Conservation (phyloP, 2,329 filamentous ascomycete genomes). For the Arthrobotrys pseudoclavata region DNA sequence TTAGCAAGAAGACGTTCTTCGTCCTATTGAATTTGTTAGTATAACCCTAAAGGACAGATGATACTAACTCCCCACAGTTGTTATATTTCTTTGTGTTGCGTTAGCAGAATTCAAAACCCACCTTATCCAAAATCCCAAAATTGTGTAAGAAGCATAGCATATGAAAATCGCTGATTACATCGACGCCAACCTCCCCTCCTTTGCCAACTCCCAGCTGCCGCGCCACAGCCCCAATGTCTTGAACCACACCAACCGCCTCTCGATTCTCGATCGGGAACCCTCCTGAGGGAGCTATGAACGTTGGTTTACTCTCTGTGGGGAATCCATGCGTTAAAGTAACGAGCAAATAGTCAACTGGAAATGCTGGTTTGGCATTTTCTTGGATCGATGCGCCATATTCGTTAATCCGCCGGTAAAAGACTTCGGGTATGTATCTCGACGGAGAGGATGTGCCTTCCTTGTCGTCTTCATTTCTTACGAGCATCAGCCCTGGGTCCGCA, state of each 20-base stretch:
- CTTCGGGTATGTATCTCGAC: constrained; percentile 92
- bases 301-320: constrained; percentile 81
- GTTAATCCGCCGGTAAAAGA: constrained; percentile 95
- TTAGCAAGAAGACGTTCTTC: constrained; percentile 88
- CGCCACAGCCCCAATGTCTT: constrained; percentile 79
- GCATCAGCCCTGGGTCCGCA: constrained; percentile 91
- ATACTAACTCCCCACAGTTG: constrained; percentile 62
- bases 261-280: constrained; percentile 93
- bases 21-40: constrained; percentile 73
- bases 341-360: constrained; percentile 95
- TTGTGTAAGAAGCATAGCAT: constrained; percentile 87
- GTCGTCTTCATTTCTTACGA: constrained; percentile 92
- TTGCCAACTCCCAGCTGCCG: constrained; percentile 76
- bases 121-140: constrained; percentile 86
- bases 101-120: constrained; percentile 66
- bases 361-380: constrained; percentile 95
- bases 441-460: constrained; percentile 74
- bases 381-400: constrained; percentile 97
- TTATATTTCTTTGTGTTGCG: neutral
- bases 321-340: constrained; percentile 97
- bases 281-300: constrained; percentile 76
- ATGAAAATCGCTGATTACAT: constrained; percentile 91
- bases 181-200: constrained; percentile 74
- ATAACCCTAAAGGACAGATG: neutral
- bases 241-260: constrained; percentile 84